Base-by-base conservation (phyloP, 1,284 basidiomycete species). In the Cryptococcus sp. region DNA sequence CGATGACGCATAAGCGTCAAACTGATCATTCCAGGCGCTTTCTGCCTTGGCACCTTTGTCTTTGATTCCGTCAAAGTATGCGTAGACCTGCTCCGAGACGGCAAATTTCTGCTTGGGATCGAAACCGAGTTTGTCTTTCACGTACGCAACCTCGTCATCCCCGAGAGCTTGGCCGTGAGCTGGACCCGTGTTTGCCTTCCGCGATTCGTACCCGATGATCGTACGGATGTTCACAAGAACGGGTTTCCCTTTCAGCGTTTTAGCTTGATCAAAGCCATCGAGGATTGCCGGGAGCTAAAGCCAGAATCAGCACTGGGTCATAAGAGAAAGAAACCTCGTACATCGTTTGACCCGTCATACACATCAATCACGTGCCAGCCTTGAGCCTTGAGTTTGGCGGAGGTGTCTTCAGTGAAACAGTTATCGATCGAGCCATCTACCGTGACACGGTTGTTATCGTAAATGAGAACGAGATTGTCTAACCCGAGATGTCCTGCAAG, bases 331-430 rank as follows among this genome's bases (percentile, higher is more conserved):
- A 49, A 11, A 1, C 25, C 16, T 35, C 65, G 66, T 62, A 59
- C 69, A 52, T 76, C 60, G 56, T 72, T 73, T 5, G 72, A 70
- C 1, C 70, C 74, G 45, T 74, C 70, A 25, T 69, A 61, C 15
- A 77, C 76, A 31, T 78, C 69, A 50, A 78, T 66, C 10, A 77
- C 69, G 53, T 78, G 66, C 77, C 77, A 78, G 4, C 69, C 69
- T 46, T 60, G 61, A 2, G 73, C 66, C 22, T 49, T 53, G 38
- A 78, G 64, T 61, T 76, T 76, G 60, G 73, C 74, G 3, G 70
- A 69, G 13, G 74, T 76, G 58, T 78, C 75, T 52, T 78, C 77
- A 16, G 75, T 74, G 59, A 76, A 77, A 54, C 73, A 77, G 38
- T 53, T 59, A 54, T 76, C 74, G 56, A 77, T 77, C 46, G 60